Evolutionary conservation across 202 grass and related monocot genomes (phyloP), one percentile per base, ranked within the genome.

Genomic region (Zizania palustris): DNA sequence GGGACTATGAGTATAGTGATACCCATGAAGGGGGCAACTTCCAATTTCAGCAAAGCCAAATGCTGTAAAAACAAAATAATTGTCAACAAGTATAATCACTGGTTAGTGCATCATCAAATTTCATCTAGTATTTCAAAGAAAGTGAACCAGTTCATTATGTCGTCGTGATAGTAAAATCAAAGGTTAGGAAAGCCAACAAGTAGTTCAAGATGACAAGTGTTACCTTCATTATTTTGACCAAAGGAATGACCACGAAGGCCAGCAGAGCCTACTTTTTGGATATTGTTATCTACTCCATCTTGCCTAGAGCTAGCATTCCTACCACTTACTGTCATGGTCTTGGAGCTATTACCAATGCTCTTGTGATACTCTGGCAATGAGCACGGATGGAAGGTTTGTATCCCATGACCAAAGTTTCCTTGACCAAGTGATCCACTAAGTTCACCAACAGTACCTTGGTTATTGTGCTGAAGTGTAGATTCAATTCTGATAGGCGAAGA

Each of bases 401-500:
- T 59, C 75, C 84, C 80, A 74, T 19, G 42, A 67, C 73, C 86
- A 70, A 71, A 81, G 64, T 71, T 92, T 51, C 64, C 65, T 54
- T 92, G 83, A 73, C 85, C 81, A 74, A 82, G 73, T 11, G 84
- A 82, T 6, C 87, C 67, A 12, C 58, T 83, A 67, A 65, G 73
- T 67, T 84, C 90, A 60, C 55, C 13, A 22, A 78, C 36, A 64
- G 53, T 15, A 34, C 44, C 58, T 67, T 86, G 84, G 64, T 82
- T 89, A 63, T 36, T 75, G 33, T 42, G 72, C 43, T 83, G 80
- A 7, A 28, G 55, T 53, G 65, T n/a, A 65, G 86, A 73, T 86
- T 85, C 83, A 61, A 92, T 81, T 86, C 73, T 80, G 74, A 84
- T 82, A 82, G 83, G 80, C 0, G 69, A 84, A 4, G 90, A 87